Percentiles rank a stretch among this genome's conserved stretches.
phyloP scores from a whole-genome alignment of 2,329 filamentous ascomycete species.

The Epichloe amarillans region DNA sequence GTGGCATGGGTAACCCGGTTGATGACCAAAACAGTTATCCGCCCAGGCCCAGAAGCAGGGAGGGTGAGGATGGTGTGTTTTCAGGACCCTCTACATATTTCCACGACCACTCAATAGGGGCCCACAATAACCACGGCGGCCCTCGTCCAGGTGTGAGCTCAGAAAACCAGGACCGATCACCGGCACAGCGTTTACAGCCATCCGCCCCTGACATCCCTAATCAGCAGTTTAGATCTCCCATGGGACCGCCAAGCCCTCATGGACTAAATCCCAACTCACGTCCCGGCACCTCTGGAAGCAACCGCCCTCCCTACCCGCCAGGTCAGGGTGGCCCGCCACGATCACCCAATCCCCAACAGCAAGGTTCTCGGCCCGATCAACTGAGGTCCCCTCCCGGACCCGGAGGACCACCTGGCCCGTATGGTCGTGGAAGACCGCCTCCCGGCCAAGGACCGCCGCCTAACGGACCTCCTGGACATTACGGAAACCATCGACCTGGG shows the following conservation, averaged over 20 bases:
- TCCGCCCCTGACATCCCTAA: constrained; percentile 27
- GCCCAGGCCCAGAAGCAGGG: constrained; percentile 16
- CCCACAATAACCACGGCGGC: constrained; percentile 39
- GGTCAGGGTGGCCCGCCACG: constrained; percentile 13
- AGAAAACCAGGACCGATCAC: constrained; percentile 21
- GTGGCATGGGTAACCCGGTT: constrained; percentile 34
- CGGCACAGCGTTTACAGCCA: constrained; percentile 23
- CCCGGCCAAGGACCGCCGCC: constrained; percentile 8
- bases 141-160: constrained; percentile 39
- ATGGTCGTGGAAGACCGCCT: constrained; percentile 11
- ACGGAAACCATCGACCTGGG: constrained; percentile 14
- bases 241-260: constrained; percentile 21
- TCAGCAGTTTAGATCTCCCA: constrained; percentile 31
- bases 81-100: constrained; percentile 36
- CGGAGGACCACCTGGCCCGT: constrained; percentile 10
- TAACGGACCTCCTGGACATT: constrained; percentile 8
- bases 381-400: constrained; percentile 3
- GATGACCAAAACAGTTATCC: constrained; percentile 18
- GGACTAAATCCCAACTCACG: constrained; percentile 18
- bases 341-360: constrained; percentile 17
- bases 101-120: constrained; percentile 36
- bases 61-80: constrained; percentile 19
- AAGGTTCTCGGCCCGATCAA: constrained; percentile 15
- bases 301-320: constrained; percentile 17
- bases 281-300: constrained; percentile 20